Evolutionary conservation across 2,329 filamentous ascomycete species (phyloP).

Genomic region (Pleurostoma richardsiae): DNA sequence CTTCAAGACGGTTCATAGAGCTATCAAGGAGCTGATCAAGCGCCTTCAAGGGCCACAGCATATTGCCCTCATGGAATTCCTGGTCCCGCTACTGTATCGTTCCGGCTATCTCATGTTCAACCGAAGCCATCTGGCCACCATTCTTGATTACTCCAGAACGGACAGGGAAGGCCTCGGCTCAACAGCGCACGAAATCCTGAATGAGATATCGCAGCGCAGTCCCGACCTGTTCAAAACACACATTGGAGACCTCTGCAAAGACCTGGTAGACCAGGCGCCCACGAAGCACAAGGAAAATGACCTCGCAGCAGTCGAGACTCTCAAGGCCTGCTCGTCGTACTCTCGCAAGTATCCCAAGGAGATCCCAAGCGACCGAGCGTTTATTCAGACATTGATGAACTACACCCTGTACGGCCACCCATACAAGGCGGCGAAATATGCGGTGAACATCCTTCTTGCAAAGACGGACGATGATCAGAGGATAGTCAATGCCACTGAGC

Average conservation of each 20-base stretch:
- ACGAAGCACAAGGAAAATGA: slow-evolving; percentile 64
- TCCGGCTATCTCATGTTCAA: slow-evolving; percentile 86
- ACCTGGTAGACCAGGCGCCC: slow-evolving; percentile 76
- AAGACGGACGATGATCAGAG: slow-evolving; percentile 67
- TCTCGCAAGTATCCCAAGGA: slow-evolving; percentile 81
- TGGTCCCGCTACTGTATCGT: slow-evolving; percentile 79
- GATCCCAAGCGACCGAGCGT: slow-evolving; percentile 74
- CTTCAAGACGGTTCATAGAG: slow-evolving; percentile 84
- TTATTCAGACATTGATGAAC: slow-evolving; percentile 72
- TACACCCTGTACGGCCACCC: slow-evolving; percentile 82
- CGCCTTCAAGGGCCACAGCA: slow-evolving; percentile 66
- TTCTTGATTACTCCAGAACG: slow-evolving; percentile 81
- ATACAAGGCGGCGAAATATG: slow-evolving; percentile 84
- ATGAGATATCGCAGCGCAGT: slow-evolving; percentile 84
- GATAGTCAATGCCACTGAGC: slow-evolving; percentile 76
- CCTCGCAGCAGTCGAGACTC: slow-evolving; percentile 72
- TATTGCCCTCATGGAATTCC: slow-evolving; percentile 67
- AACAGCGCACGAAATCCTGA: slow-evolving; percentile 82
- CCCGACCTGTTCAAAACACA: slow-evolving; percentile 91
- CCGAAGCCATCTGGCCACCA: slow-evolving; percentile 84
- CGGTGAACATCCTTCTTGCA: slow-evolving; percentile 82
- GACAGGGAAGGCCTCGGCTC: slow-evolving; percentile 73
- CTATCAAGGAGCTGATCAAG: slow-evolving; percentile 84
- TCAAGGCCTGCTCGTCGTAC: slow-evolving; percentile 92
- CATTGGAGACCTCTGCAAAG: slow-evolving; percentile 84